These are phyloP conservation scores for Gardenia jasminoides DNA, from an alignment of 257 asterid species.

Conservation along the genomic window DNA sequence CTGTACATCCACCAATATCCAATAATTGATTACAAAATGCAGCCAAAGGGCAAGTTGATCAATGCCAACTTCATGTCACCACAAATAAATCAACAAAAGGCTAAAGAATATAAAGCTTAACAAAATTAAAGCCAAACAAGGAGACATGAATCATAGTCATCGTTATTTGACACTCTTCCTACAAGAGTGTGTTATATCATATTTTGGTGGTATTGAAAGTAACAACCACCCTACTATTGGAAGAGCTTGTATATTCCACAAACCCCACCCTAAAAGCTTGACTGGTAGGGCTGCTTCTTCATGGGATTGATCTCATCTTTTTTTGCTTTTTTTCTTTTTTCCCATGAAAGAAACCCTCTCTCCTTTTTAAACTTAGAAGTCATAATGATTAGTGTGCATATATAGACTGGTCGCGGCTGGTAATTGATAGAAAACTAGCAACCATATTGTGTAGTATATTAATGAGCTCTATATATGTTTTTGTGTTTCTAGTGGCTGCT, in stretches of 20 bases:
- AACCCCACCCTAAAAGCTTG: slow-evolving; percentile 18
- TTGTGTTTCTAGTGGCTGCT: not conserved
- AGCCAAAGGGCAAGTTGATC: not conserved
- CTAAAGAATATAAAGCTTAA: slow-evolving; percentile 6
- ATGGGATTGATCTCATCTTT: not conserved
- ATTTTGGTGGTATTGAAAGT: slow-evolving; percentile 22
- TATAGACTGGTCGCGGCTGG: not conserved
- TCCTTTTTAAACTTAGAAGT: no score
- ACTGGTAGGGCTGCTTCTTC: slow-evolving; percentile 2
- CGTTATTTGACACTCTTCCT: slow-evolving; percentile 12
- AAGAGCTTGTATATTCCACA: not conserved
- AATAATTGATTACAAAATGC: slow-evolving; percentile 7
- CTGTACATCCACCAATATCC: not conserved
- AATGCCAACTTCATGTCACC: slow-evolving; percentile 8
- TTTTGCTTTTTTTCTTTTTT: no score
- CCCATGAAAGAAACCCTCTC: no score
- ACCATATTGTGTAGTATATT: not conserved
- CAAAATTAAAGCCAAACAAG: not conserved
- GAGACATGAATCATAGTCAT: slow-evolving; percentile 6
- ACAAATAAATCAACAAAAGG: slow-evolving; percentile 5
- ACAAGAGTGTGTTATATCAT: not conserved
- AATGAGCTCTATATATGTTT: not conserved
- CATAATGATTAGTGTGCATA: not conserved
- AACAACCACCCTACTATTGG: slow-evolving; percentile 9
- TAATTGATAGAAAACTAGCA: not conserved